Percentiles rank a stretch among this genome's conserved stretches.
Conservation (phyloP, 495 filamentous ascomycete genomes). For the Aspergillus cavernicola region DNA sequence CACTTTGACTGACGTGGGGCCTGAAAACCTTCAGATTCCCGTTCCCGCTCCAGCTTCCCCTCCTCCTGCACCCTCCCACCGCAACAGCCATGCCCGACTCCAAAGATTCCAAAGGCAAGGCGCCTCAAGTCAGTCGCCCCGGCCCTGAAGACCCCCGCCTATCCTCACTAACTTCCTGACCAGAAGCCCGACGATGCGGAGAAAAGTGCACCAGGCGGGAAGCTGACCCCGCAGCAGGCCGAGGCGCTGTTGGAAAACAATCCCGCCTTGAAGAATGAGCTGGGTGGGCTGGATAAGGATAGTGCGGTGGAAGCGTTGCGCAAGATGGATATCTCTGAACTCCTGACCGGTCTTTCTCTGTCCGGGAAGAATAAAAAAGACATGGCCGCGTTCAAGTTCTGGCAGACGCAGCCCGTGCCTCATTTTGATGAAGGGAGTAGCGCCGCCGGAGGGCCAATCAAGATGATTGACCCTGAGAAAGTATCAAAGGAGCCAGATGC, state of each 20-base stretch:
- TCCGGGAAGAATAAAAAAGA: constrained; percentile 88
- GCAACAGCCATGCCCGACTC: constrained; percentile 35
- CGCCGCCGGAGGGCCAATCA: constrained; percentile 58
- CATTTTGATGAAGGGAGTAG: constrained; percentile 60
- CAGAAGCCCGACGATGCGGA: constrained; percentile 26
- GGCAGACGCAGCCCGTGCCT: constrained; percentile 93
- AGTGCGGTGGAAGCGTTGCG: constrained; percentile 60
- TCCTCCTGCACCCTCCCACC: constrained; percentile 16
- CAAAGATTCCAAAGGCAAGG: constrained; percentile 40
- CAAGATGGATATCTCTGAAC: constrained; percentile 69
- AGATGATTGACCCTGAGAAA: constrained; percentile 67
- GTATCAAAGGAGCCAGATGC: constrained; percentile 64
- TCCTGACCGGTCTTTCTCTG: constrained; percentile 72
- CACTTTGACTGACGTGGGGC: constrained; percentile 32
- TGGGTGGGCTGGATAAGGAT: constrained; percentile 42
- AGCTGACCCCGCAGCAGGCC: constrained; percentile 40
- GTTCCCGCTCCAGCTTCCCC: constrained; percentile 10
- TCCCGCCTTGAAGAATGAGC: constrained; percentile 46
- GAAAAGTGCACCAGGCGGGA: constrained; percentile 21
- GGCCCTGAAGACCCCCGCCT: background rate
- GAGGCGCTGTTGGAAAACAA: constrained; percentile 47
- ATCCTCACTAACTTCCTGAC: constrained; percentile 14
- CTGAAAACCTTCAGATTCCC: constrained; percentile 22
- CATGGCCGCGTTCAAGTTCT: constrained; percentile 96
- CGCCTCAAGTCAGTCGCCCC: constrained; percentile 23